Evolutionary conservation across 805 yeast genomes (phyloP), one percentile per base, ranked within the genome.

Genomic region (Zygosaccharomyces bisporus): DNA sequence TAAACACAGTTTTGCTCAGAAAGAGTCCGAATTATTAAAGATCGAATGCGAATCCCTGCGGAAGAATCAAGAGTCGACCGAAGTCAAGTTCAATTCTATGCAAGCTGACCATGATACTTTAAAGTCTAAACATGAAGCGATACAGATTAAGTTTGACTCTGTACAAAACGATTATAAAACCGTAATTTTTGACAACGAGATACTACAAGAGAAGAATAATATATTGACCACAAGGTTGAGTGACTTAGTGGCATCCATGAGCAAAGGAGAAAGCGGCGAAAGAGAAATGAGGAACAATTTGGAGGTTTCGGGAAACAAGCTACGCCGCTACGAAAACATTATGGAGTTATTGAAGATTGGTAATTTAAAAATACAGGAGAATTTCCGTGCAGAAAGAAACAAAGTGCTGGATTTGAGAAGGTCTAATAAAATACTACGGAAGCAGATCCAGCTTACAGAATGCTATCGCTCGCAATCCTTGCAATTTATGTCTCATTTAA

Each of bases 401-500:
- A 61, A 60, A 43, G 56, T 61, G 3, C 38, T 54, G 9, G 63
- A 60, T 21, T 43, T 53, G 25, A 47, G 60, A 13, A 53, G 51
- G 10, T 53, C 52, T 23, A 46, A 43, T 6, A 49, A 52, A 8
- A 27, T 41, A 19, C 43, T 52, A 6, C 47, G 42, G 18, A 47
- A 39, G 17, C 54, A 53, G 35, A 33, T 54, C 4, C 55, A 55
- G 17, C 36, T 54, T 8, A 46, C 52, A 12, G 57, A 53, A 14
- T 47, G 55, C 29, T 56, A 52, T 40, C 55, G 56, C 34, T 40
- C 46, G 4, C 54, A 55, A 24, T 53, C 64, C 4, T 33, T 58
- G 18, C 64, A 57, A 36, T 60, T 59, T 39, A 55, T 61, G 58
- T 53, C 61, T 8, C 58, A 61, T 35, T 40, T 59, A 19, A 54